These are phyloP conservation scores for Cochlearia excelsa DNA, from an alignment of 345 rosid species.

Conservation along the genomic window DNA sequence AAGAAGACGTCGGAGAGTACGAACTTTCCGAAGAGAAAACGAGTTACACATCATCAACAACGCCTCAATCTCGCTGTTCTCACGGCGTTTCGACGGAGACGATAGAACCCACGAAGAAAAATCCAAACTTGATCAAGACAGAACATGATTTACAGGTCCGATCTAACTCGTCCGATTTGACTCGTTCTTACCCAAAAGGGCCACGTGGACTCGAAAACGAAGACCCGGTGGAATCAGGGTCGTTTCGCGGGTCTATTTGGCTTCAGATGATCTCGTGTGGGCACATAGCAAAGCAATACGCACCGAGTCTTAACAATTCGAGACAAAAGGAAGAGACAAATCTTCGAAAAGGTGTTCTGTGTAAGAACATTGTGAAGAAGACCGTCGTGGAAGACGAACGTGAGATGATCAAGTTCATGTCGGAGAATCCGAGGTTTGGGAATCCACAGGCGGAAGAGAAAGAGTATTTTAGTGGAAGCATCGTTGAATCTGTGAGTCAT, in stretches of 20 bases:
- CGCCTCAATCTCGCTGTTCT: slow-evolving; percentile 82
- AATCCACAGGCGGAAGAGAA: slow-evolving; percentile 73
- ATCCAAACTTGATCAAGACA: slow-evolving; percentile 24
- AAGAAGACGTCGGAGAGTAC: slow-evolving; percentile 52
- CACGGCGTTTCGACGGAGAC: slow-evolving; percentile 84
- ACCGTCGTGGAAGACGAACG: slow-evolving; percentile 47
- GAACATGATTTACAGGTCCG: slow-evolving; percentile 4
- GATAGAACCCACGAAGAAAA: slow-evolving; percentile 35
- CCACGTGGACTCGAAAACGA: slow-evolving; percentile 44
- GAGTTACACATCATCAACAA: slow-evolving; percentile 74
- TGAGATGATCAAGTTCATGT: slow-evolving; percentile 62
- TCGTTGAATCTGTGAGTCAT: slow-evolving; percentile 56
- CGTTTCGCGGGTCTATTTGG: slow-evolving; percentile 53
- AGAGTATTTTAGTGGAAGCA: slow-evolving; percentile 93
- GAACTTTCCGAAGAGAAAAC: slow-evolving; percentile 72
- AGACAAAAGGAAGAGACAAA: slow-evolving; percentile 29
- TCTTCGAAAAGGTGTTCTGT: slow-evolving; percentile 52
- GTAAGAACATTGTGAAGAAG: slow-evolving; percentile 42
- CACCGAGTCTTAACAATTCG: slow-evolving; percentile 29
- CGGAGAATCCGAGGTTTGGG: slow-evolving; percentile 95
- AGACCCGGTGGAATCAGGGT: slow-evolving; percentile 38
- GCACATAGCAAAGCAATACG: slow-evolving; percentile 44
- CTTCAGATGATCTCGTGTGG: slow-evolving; percentile 80
- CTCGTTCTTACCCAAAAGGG: slow-evolving; percentile 2
- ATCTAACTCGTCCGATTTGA: slow-evolving; percentile 30